Evolutionary conservation across 768 basidiomycete genomes (phyloP), one percentile per base, ranked within the genome.

Genomic region (Lactarius evosmus): DNA sequence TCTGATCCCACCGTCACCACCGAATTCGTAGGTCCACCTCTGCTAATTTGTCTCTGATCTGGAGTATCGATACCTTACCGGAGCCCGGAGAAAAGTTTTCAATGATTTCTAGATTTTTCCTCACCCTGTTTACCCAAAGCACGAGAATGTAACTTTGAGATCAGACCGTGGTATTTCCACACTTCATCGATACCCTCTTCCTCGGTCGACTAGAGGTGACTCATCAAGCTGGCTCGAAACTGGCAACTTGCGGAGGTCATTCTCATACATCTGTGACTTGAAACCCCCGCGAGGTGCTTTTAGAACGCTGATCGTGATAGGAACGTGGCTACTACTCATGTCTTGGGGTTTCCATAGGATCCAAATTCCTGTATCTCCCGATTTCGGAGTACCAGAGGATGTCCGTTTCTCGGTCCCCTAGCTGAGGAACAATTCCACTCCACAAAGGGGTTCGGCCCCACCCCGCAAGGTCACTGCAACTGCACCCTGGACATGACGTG

Each of bases 211-310:
- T 12, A 17, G 14, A 22, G 49, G 22, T 0, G 7, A n/a, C 40
- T n/a, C 40, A 41, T 8, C 40, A n/a, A 41, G 44, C 25, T 49
- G 25, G 22, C 46, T 49, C 46, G 8, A 25, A 25, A 27, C 46
- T 16, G 25, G 4, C 46, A 40, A 36, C 53, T 33, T 22, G 27
- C 14, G 27, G 30, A 17, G 22, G 7, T 9, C 27, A 17, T 16
- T 30, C 9, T 17, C 30, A 9, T 44, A 30, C 17, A 14, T 63
- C 32, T 63, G 38, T 63, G n/a, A 41, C 49, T 36, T 64, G 56
- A 16, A 55, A 36, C 49, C 40, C 32, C 17, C 51, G 30, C 25
- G 52, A 36, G 52, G 52, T 44, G 58, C 52, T 49, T 46, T 64
- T 44, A 25, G 30, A 49, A 34, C 58, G 58, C 49, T 19, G 12